Conservation (phyloP, 2,329 filamentous ascomycete species). For the Beauveria sp. region DNA sequence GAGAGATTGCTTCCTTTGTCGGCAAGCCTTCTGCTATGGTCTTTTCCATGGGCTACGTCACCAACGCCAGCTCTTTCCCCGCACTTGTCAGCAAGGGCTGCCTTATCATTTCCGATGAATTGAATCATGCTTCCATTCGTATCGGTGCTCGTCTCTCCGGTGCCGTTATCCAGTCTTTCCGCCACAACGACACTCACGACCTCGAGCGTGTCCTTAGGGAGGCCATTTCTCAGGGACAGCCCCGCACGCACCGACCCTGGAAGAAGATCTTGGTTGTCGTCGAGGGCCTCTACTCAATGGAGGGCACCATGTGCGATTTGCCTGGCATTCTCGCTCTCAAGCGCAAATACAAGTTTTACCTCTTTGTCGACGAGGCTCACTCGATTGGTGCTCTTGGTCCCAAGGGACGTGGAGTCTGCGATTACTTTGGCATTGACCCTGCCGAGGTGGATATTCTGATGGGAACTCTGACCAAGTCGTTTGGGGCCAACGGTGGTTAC, state of each 20-base stretch:
- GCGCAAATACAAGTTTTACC: slow-evolving; percentile 92
- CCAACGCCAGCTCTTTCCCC: slow-evolving; percentile 88
- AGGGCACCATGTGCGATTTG: slow-evolving; percentile 97
- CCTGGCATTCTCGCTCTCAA: slow-evolving; percentile 81
- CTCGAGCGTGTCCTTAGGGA: slow-evolving; percentile 83
- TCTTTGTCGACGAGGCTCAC: slow-evolving; percentile 95
- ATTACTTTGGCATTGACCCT: slow-evolving; percentile 91
- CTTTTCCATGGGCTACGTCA: slow-evolving; percentile 98
- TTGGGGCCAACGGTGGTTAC: slow-evolving; percentile 96
- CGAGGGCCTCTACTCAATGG: slow-evolving; percentile 98
- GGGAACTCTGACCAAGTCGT: slow-evolving; percentile 97
- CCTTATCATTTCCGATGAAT: slow-evolving; percentile 89
- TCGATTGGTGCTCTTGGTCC: slow-evolving; percentile 90
- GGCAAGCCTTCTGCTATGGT: slow-evolving; percentile 93
- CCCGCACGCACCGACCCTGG: slow-evolving; percentile 96
- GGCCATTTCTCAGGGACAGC: slow-evolving; percentile 91
- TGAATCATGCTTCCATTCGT: slow-evolving; percentile 96
- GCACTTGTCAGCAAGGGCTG: slow-evolving; percentile 88
- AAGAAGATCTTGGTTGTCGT: slow-evolving; percentile 97
- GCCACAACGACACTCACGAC: slow-evolving; percentile 91
- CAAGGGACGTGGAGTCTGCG: slow-evolving; percentile 83
- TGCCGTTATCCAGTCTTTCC: slow-evolving; percentile 92
- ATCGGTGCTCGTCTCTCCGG: slow-evolving; percentile 90
- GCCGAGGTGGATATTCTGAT: slow-evolving; percentile 88
- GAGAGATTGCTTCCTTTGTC: slow-evolving; percentile 80